Base-by-base conservation (phyloP, 768 basidiomycete genomes). In the Psilocybe cyanescens region DNA sequence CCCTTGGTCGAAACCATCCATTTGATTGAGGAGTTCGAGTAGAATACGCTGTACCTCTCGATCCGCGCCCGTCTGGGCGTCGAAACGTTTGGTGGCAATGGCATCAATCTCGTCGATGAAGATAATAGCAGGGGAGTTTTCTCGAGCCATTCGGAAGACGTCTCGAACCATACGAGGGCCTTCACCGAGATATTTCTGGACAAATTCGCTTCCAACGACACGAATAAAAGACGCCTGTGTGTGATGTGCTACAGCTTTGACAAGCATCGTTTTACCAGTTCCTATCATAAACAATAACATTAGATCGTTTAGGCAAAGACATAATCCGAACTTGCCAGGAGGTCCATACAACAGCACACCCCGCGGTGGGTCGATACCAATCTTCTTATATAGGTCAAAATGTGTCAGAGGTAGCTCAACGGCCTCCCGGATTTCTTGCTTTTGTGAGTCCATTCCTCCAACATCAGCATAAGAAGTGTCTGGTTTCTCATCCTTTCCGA, bases 141-240 rank as follows among this genome's bases (percentile, higher is more conserved):
- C 97, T 66, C 97, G 83, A 28, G 97, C 97, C 50, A 99, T 86
- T 59, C 97, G 87, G 83, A 99, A 99, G 57, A 99, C 97, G 72
- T 99, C 97, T 71, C 97, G 90, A 65, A 99, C 97, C 97, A 99
- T 99, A 65, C 97, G 93, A 45, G 97, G 97, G 35, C 97, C 97
- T 81, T 99, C 97, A 69, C 97, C 97, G 4, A 99, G 86, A 71
- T 99, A 99, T 75, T 99, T 99, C 79, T 99, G 97, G 8, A 99
- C 97, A 72, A 99, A 99, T 77, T 99, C 97, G 68, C 91, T 94
- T 19, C 97, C 97, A 31, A 97, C 95, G 16, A 99, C 97, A 41
- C 97, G 93, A 68, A 99, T 99, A 81, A 99, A 99, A 11, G 94
- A 82, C 7, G 97, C 97, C 1, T 95, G 96, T 39, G 97, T 99